A percentile compares a stretch with the other conserved stretches of the same genome.
These are phyloP conservation scores for Plasmodium malariae DNA, from an alignment of 169 alveolate species.

Conservation along the genomic window DNA sequence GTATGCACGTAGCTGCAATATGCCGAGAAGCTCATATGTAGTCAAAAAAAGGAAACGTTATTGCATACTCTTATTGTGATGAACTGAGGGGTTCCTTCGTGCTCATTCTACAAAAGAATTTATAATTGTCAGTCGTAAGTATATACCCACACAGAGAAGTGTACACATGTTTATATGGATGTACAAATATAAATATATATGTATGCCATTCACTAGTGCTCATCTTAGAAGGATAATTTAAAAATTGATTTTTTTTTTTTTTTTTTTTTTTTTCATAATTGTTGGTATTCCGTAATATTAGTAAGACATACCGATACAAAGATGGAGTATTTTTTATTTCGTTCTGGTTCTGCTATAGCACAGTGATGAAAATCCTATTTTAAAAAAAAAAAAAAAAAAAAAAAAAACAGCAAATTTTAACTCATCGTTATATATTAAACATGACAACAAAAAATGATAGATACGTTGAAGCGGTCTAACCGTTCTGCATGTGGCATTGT, in stretches of 20 bases:
- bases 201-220: neutral
- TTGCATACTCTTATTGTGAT: slow-evolving; percentile 27
- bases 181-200: no score
- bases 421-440: neutral
- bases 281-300: neutral
- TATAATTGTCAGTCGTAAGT: neutral
- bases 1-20: neutral
- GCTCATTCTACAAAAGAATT: slow-evolving; percentile 13
- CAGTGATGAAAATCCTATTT: slow-evolving; percentile 33
- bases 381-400: neutral
- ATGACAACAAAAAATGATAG: neutral
- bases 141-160: neutral
- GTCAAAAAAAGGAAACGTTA: neutral
- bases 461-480: slow-evolving; percentile 1
- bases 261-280: neutral
- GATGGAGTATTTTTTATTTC: slow-evolving; percentile 47
- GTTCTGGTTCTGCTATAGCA: slow-evolving; percentile 61
- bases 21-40: neutral
- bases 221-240: neutral
- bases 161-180: no score
- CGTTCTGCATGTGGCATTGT: slow-evolving; percentile 25
- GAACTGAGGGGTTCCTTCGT: slow-evolving; percentile 29
- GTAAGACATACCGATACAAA: slow-evolving; percentile 18
- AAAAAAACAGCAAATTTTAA: no score
- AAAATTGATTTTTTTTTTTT: neutral